Evolutionary conservation across 2,329 filamentous ascomycete species (phyloP).

Genomic region (Exophiala viscosa): DNA sequence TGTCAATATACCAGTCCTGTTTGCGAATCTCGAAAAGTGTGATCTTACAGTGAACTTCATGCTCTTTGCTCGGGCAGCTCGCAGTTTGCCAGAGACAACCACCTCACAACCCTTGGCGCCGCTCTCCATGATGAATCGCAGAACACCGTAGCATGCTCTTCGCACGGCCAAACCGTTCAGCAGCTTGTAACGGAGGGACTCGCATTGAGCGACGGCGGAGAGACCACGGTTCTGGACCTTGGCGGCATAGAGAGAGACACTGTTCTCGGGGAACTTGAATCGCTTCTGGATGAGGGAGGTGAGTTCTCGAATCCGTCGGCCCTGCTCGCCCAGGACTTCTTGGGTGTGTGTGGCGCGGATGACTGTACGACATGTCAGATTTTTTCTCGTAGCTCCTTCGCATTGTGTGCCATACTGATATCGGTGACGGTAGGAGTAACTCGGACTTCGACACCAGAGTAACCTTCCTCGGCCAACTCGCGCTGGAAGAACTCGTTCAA

Average conservation of each 20-base stretch:
- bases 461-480: constrained; percentile 99
- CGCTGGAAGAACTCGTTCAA: constrained; percentile 99
- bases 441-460: constrained; percentile 99
- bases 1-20: constrained; percentile 6
- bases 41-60: constrained; percentile 96
- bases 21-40: neutral
- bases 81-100: constrained; percentile 97
- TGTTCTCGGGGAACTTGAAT: constrained; percentile 99
- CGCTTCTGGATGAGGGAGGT: constrained; percentile 99
- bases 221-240: constrained; percentile 99
- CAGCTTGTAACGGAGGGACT: constrained; percentile 99
- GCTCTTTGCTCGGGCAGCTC: constrained; percentile 97
- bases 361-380: constrained; percentile 47
- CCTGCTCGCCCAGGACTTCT: constrained; percentile 99
- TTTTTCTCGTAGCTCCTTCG: neutral
- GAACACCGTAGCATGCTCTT: constrained; percentile 98
- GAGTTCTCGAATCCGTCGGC: constrained; percentile 98
- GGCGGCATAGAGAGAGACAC: constrained; percentile 98
- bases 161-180: constrained; percentile 99
- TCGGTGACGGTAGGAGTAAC: constrained; percentile 99
- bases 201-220: constrained; percentile 99
- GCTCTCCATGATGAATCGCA: constrained; percentile 99
- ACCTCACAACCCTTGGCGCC: constrained; percentile 99
- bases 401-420: constrained; percentile 62
- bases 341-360: constrained; percentile 99